phyloP scores from a whole-genome alignment of 1,284 basidiomycete genomes.

The Erythrobasidium hasegawianum region DNA sequence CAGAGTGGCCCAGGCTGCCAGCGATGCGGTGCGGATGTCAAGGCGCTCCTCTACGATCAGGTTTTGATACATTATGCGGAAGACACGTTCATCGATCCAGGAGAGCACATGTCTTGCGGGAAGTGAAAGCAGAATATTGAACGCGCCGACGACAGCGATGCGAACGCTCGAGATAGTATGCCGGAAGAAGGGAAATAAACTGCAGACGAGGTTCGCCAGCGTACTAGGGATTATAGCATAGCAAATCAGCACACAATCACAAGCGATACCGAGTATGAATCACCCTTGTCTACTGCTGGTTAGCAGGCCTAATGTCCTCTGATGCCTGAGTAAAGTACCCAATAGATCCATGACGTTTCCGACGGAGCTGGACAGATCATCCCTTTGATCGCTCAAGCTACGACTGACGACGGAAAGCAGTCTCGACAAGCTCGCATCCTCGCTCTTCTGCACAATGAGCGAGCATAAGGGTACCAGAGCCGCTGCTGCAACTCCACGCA shows the following conservation, averaged over 20 bases:
- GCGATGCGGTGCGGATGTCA: slow-evolving; percentile 76
- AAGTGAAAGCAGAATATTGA: slow-evolving; percentile 79
- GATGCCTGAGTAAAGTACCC: slow-evolving; percentile 74
- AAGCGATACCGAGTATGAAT: slow-evolving; percentile 46
- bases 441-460: slow-evolving; percentile 71
- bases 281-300: slow-evolving; percentile 65
- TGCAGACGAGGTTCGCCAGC: slow-evolving; percentile 74
- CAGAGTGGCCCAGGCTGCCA: slow-evolving; percentile 73
- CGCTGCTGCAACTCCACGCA: slow-evolving; percentile 89
- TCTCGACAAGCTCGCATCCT: slow-evolving; percentile 55
- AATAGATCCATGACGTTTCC: slow-evolving; percentile 96
- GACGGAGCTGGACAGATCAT: slow-evolving; percentile 94
- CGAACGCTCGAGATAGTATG: slow-evolving; percentile 95
- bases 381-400: slow-evolving; percentile 87
- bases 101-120: slow-evolving; percentile 64
- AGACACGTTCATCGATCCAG: slow-evolving; percentile 75
- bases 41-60: slow-evolving; percentile 84
- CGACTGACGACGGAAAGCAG: slow-evolving; percentile 84
- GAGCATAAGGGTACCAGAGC: slow-evolving; percentile 81
- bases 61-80: slow-evolving; percentile 89
- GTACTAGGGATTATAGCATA: slow-evolving; percentile 45
- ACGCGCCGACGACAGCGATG: slow-evolving; percentile 83
- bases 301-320: slow-evolving; percentile 72
- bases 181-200: slow-evolving; percentile 92
- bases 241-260: neutral